phyloP scores from a whole-genome alignment of 148 eudicot species.

The Nyssa sinensis region DNA sequence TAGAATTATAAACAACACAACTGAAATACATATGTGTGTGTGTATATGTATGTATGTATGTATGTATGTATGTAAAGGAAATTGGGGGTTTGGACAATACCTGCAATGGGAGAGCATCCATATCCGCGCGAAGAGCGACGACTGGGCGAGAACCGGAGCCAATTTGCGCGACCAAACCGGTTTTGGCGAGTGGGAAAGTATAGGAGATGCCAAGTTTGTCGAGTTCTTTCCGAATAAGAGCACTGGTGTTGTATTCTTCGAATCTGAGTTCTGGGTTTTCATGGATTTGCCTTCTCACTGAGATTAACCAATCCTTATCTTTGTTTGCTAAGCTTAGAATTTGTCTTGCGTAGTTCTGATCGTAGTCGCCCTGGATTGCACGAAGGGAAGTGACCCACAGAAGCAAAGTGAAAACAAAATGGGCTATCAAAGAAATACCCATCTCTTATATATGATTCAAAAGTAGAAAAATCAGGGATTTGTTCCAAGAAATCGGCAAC shows the following conservation, averaged over 20 bases:
- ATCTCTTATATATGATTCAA: too few species aligned
- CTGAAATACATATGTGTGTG: not conserved
- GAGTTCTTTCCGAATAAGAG: constrained; percentile 63
- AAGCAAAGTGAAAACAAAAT: constrained; percentile 6
- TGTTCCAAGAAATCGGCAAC: too few species aligned
- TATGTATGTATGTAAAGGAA: not conserved
- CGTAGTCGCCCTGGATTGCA: constrained; percentile 22
- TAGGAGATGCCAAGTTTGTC: constrained; percentile 64
- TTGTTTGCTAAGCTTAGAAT: constrained; percentile 43
- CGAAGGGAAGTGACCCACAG: constrained; percentile 7
- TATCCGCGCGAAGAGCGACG: constrained; percentile 86
- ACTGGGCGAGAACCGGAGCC: constrained; percentile 67
- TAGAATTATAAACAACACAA: not conserved
- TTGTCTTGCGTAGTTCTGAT: constrained; percentile 35
- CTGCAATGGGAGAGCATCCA: constrained; percentile 91
- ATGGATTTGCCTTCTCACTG: constrained; percentile 68
- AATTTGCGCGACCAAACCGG: constrained; percentile 73
- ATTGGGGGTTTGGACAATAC: constrained; percentile 17
- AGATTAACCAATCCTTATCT: constrained; percentile 65
- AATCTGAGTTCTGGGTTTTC: constrained; percentile 83
- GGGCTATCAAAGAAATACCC: not conserved
- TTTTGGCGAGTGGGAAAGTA: constrained; percentile 75
- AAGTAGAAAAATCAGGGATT: not conserved
- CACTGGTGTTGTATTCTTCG: constrained; percentile 75
- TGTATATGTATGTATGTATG: constrained; percentile 7